Evolutionary conservation across 2,329 filamentous ascomycete genomes (phyloP).

Genomic region (Hypomyces perniciosus): DNA sequence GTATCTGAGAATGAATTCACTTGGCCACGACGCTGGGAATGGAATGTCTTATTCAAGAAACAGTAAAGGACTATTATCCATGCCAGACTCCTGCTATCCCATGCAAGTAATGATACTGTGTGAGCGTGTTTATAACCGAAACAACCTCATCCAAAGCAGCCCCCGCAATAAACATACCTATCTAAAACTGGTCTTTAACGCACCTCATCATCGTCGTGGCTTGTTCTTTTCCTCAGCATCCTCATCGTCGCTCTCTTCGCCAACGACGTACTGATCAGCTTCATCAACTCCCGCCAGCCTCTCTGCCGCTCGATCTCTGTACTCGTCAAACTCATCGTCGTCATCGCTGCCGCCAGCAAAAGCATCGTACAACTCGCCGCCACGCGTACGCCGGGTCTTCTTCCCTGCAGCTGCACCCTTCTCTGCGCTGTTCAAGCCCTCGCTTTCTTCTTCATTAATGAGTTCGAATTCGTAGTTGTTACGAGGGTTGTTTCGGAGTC

Average conservation of each 20-base stretch:
- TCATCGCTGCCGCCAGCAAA: conserved; percentile 84
- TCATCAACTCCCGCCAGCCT: conserved; percentile 21
- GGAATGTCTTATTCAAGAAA: not conserved
- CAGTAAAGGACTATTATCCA: not conserved
- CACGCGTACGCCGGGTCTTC: conserved; percentile 51
- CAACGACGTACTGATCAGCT: conserved; percentile 44
- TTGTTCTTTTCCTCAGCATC: conserved; percentile 29
- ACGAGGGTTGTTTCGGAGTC: conserved; percentile 65
- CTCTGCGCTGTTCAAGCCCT: conserved; percentile 45
- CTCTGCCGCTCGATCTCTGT: conserved; percentile 34
- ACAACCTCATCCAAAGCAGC: not conserved
- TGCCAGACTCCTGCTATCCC: not conserved
- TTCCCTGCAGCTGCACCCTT: conserved; percentile 37
- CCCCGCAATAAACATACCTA: not conserved
- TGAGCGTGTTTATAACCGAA: not conserved
- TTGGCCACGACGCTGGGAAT: not conserved
- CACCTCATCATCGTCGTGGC: conserved; percentile 18
- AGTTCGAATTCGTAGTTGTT: conserved; percentile 94
- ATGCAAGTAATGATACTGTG: not conserved
- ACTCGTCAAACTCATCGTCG: conserved; percentile 44
- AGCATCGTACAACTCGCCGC: conserved; percentile 92
- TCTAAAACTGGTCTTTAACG: not conserved
- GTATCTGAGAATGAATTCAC: too few relatives aligned
- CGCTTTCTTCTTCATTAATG: conserved; percentile 72
- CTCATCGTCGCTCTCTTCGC: conserved; percentile 40